Evolutionary conservation across 2,329 filamentous ascomycete species (phyloP), one percentile per base, ranked within the genome.

Genomic region (Rutstroemia sp.): DNA sequence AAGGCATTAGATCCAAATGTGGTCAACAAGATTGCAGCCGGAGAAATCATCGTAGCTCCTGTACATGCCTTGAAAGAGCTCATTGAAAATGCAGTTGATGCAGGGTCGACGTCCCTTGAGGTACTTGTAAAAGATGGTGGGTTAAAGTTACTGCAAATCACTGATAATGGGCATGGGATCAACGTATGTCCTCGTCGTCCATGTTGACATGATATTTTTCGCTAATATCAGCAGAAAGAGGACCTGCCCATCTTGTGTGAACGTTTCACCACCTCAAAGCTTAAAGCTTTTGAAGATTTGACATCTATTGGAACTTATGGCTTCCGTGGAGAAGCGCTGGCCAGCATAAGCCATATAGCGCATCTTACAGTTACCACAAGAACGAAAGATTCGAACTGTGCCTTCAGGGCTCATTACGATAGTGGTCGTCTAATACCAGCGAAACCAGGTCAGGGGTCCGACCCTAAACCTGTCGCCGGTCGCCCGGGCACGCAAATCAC

Each of bases 271-370:
- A 99, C 94, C 0, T 97, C 92, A 12, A 99, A 99, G 70, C 79
- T 99, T 57, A 91, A 94, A 64, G 82, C 83, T 5, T 99, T 99
- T 64, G 92, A 97, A 70, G 94, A 99, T 70, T 77, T 99, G 48
- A 83, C 83, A 42, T 88, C 86, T 4, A 97, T 99, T 62, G 86
- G 85, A 51, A 97, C 94, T 1, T 99, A 99, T 71, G 94, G 94
- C n/a, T 99, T 99, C 68, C 87, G 94, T 53, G 94, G 94, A 55
- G 94, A 99, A 73, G 94, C 94, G 3, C 75, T 99, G 54, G 94
- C 94, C 14, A 97, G 94, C 73, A 99, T 99, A 70, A 97, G 92
- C 68, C 94, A 99, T 70, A 96, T 99, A 65, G 92, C 95, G 37
- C 95, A 99, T 74, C 78, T 99, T 21, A 90, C 87, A 4, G 90